A percentile compares a stretch with the other conserved stretches of the same genome.
Conservation (phyloP, 495 filamentous ascomycete genomes). For the Bathelium albidoporum region DNA sequence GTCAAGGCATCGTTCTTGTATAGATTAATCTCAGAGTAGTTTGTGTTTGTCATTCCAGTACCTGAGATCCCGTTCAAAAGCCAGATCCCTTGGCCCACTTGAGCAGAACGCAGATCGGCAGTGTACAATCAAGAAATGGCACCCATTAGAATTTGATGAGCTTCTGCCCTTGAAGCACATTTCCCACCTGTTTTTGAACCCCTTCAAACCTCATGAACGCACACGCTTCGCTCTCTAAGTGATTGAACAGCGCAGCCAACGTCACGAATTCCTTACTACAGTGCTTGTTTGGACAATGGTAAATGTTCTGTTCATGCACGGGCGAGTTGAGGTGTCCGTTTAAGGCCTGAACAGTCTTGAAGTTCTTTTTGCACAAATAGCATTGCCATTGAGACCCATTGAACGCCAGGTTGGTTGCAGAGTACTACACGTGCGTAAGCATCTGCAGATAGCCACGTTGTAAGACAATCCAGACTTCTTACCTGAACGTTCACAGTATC, state of each 20-base stretch:
- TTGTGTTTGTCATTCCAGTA: too few relatives aligned
- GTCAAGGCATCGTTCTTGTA: too few relatives aligned
- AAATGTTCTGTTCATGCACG: conserved; percentile 37
- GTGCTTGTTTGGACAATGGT: conserved; percentile 41
- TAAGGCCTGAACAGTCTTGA: conserved; percentile 18
- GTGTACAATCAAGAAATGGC: neutral
- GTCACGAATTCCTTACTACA: conserved; percentile 40
- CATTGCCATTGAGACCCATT: conserved; percentile 37
- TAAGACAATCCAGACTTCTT: too few relatives aligned
- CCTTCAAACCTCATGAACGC: conserved; percentile 38
- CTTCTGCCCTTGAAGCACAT: neutral
- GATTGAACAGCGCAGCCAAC: conserved; percentile 42
- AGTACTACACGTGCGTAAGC: too few relatives aligned
- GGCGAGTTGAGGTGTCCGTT: conserved; percentile 22
- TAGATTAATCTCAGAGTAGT: too few relatives aligned
- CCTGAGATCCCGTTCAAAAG: too few relatives aligned
- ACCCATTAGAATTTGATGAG: conserved; percentile 6
- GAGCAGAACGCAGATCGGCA: neutral
- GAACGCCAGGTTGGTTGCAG: conserved; percentile 24
- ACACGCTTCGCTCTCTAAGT: conserved; percentile 47
- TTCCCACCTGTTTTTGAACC: conserved; percentile 28
- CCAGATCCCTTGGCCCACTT: neutral
- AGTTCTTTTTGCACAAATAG: conserved; percentile 37
- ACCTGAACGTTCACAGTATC: conserved; percentile 21
- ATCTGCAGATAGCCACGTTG: too few relatives aligned